Evolutionary conservation across 371 early-diverging fungal genomes (phyloP).

Genomic region (Mucor saturninus): DNA sequence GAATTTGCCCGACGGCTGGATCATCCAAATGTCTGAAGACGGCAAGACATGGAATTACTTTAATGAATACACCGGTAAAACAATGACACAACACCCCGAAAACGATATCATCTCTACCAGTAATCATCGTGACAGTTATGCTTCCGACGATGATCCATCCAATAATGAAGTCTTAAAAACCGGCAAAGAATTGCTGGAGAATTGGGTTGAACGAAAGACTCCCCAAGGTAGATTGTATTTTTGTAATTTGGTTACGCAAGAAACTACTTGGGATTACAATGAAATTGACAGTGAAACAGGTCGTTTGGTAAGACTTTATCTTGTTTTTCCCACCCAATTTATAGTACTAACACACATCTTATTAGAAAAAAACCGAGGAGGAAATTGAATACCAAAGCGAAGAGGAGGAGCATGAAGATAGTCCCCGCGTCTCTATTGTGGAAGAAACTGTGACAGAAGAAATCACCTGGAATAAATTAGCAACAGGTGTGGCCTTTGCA

Average conservation of each 20-base stretch:
- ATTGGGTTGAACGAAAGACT: slow-evolving; percentile 65
- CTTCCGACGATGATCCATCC: neutral
- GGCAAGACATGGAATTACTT: slow-evolving; percentile 43
- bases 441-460: slow-evolving; percentile 7
- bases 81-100: slow-evolving; percentile 37
- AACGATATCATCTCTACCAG: no score
- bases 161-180: neutral
- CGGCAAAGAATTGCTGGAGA: slow-evolving; percentile 27
- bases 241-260: slow-evolving; percentile 81
- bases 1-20: slow-evolving; percentile 49
- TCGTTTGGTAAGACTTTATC: slow-evolving; percentile 32
- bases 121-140: slow-evolving; percentile 8
- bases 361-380: slow-evolving; percentile 14
- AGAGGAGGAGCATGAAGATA: slow-evolving; percentile 11
- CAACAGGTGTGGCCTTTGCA: slow-evolving; percentile 64
- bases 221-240: slow-evolving; percentile 75
- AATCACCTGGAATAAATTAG: slow-evolving; percentile 37
- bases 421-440: neutral
- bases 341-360: neutral
- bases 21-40: slow-evolving; percentile 44
- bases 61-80: slow-evolving; percentile 41
- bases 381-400: neutral
- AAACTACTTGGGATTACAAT: slow-evolving; percentile 70
- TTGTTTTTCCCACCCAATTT: neutral
- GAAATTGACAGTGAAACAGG: slow-evolving; percentile 51